Percentiles rank a stretch among this genome's conserved stretches.
phyloP scores from a whole-genome alignment of 2,329 filamentous ascomycete species.

The Aspergillus aculeatinus region DNA sequence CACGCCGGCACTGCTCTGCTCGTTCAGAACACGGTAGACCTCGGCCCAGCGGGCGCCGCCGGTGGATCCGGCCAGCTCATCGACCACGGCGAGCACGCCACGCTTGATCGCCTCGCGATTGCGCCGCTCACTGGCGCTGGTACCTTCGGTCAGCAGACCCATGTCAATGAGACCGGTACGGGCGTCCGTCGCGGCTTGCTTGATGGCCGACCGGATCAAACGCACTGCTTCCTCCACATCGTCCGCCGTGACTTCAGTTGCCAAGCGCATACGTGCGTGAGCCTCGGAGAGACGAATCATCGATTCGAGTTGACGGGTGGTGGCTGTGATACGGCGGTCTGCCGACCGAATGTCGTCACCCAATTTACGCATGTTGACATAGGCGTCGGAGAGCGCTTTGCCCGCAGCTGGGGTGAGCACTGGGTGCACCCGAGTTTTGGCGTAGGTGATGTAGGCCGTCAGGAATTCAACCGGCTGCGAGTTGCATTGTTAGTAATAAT shows the following conservation, averaged over 20 bases:
- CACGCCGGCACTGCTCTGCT: slow-evolving; percentile 66
- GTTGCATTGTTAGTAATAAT: slow-evolving; percentile 9
- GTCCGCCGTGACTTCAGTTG: slow-evolving; percentile 68
- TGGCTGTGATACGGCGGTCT: slow-evolving; percentile 96
- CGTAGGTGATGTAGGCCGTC: slow-evolving; percentile 95
- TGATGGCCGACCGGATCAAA: slow-evolving; percentile 88
- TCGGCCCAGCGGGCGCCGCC: slow-evolving; percentile 76
- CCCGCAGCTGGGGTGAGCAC: slow-evolving; percentile 75
- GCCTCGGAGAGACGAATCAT: slow-evolving; percentile 98
- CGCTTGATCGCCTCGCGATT: slow-evolving; percentile 80
- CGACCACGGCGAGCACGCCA: slow-evolving; percentile 70
- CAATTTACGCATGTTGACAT: slow-evolving; percentile 92
- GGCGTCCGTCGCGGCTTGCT: slow-evolving; percentile 93
- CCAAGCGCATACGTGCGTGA: slow-evolving; percentile 95
- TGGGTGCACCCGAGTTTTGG: slow-evolving; percentile 81
- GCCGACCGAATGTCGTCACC: slow-evolving; percentile 82
- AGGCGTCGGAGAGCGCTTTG: slow-evolving; percentile 79
- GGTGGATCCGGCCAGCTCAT: slow-evolving; percentile 71
- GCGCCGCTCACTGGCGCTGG: slow-evolving; percentile 79
- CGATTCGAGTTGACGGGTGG: slow-evolving; percentile 91
- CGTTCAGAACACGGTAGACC: slow-evolving; percentile 68
- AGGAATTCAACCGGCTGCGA: slow-evolving; percentile 84
- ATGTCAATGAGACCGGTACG: slow-evolving; percentile 93
- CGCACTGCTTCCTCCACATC: slow-evolving; percentile 91
- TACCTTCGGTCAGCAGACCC: slow-evolving; percentile 92